phyloP scores from a whole-genome alignment of 768 basidiomycete genomes.

The Podaxis pistillaris region DNA sequence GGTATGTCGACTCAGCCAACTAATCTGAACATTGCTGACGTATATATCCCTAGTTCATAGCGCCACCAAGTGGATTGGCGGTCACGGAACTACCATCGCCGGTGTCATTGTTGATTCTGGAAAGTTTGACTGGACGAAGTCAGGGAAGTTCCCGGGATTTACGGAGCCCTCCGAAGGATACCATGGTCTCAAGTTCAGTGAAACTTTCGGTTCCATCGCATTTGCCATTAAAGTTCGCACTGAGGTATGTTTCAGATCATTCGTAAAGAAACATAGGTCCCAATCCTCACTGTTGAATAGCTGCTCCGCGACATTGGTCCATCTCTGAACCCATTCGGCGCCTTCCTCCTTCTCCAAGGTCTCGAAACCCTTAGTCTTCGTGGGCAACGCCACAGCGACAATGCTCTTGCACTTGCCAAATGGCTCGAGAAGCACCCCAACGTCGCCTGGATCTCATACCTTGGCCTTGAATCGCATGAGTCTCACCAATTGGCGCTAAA shows the following conservation, averaged over 20 bases:
- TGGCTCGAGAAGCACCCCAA: constrained; percentile 65
- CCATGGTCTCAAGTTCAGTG: constrained; percentile 65
- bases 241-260: constrained; percentile 29
- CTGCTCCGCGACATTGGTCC: constrained; percentile 69
- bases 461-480: constrained; percentile 62
- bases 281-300: constrained; percentile 20
- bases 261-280: neutral
- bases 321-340: constrained; percentile 65
- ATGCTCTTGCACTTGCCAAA: constrained; percentile 65
- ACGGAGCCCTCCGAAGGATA: constrained; percentile 76
- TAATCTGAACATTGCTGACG: neutral
- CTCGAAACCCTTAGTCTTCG: constrained; percentile 76
- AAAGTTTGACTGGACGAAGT: constrained; percentile 71
- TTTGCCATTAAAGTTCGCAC: constrained; percentile 67
- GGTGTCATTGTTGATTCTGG: constrained; percentile 73
- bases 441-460: constrained; percentile 78
- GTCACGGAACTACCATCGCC: constrained; percentile 77
- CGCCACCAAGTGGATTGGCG: constrained; percentile 85
- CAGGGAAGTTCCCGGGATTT: constrained; percentile 72
- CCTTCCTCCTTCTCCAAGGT: constrained; percentile 76
- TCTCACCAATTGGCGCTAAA: constrained; percentile 59
- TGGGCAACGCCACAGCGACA: constrained; percentile 67
- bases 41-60: constrained; percentile 52
- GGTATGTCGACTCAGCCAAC: constrained; percentile 32
- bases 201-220: constrained; percentile 63